Base-by-base conservation (phyloP, 2,329 filamentous ascomycete species). In the Ophiostoma fasciatum region DNA sequence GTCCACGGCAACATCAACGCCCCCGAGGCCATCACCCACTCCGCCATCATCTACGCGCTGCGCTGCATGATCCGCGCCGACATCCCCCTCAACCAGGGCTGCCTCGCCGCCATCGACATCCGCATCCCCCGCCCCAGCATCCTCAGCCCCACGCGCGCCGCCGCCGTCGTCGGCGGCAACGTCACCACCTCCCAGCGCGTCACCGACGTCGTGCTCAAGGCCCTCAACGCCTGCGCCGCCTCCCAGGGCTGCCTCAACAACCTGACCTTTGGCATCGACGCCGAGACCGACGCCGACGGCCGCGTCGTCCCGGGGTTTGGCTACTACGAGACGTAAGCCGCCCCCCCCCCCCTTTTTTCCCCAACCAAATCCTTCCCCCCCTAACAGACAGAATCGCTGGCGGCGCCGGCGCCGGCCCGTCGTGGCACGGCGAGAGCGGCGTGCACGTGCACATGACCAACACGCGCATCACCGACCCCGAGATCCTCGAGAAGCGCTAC, bases 101-200 rank as follows among this genome's bases (percentile, higher is more conserved):
- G 56, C 31, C 46, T 60, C 5, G 35, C 45, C 1, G 56, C 57
- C 0, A 50, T 58, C 12, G 44, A 52, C 15, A 49, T 60, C 21
- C 38, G 40, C n/a, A 47, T 56, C 1, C 57, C 57, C 4, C 37
- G 40, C 11, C 48, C 50, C 9, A 49, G 48, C 1, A 43, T 59
- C n/a, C 48, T 60, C 2, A 52, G 52, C 15, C 57, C 57, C 2
- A 49, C 33, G 3, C 15, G 33, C 25, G 38, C 27, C 7, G 41
- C 47, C 0, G 47, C 55, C 0, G 40, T 47, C 21, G 55, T 51
- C 2, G 57, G 48, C 78, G 83, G 1, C 43, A 55, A 45, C 35
- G 31, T 37, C 10, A 19, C 44, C 5, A 53, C 52, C 4, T 52
- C 48, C 10, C 53, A 57, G 42, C 49, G 54, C 7, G 49, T 57